Percentiles rank a stretch among this genome's conserved stretches.
phyloP scores from a whole-genome alignment of 2,329 filamentous ascomycete genomes.

The Alternaria triticina region DNA sequence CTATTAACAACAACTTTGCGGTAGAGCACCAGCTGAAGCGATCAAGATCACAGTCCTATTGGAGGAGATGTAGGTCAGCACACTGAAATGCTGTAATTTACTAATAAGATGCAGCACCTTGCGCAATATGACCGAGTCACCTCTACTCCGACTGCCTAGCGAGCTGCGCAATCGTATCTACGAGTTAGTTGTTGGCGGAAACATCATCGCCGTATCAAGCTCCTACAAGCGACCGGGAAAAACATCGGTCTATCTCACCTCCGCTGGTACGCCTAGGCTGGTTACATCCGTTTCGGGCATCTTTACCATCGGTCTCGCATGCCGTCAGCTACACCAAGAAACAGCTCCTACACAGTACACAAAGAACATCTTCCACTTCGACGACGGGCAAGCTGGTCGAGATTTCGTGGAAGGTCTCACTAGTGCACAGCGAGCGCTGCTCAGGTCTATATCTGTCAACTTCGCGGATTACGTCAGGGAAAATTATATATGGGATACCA shows the following conservation, averaged over 20 bases:
- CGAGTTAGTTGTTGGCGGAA: neutral
- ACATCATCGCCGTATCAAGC: neutral
- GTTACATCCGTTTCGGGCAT: neutral
- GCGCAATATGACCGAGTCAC: neutral
- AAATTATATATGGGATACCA: no score
- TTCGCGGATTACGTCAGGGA: neutral
- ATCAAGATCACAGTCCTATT: neutral
- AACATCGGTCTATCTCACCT: no score
- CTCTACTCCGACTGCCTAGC: neutral
- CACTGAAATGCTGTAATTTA: fast-evolving
- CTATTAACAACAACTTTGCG: no score
- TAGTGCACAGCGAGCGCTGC: neutral
- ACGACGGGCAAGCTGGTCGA: neutral
- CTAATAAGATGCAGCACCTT: neutral
- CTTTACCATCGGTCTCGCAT: neutral
- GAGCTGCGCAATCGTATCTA: neutral
- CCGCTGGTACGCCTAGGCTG: no score
- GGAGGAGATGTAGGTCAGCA: neutral
- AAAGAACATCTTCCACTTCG: neutral
- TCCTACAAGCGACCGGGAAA: no score
- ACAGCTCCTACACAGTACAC: neutral
- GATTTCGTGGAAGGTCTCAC: neutral
- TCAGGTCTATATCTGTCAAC: neutral
- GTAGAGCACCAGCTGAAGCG: neutral
- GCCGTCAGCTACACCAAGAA: neutral